Percentiles rank a stretch among this genome's conserved stretches.
These are phyloP conservation scores for Acacia pycnantha DNA, from an alignment of 331 rosid species.

Conservation along the genomic window DNA sequence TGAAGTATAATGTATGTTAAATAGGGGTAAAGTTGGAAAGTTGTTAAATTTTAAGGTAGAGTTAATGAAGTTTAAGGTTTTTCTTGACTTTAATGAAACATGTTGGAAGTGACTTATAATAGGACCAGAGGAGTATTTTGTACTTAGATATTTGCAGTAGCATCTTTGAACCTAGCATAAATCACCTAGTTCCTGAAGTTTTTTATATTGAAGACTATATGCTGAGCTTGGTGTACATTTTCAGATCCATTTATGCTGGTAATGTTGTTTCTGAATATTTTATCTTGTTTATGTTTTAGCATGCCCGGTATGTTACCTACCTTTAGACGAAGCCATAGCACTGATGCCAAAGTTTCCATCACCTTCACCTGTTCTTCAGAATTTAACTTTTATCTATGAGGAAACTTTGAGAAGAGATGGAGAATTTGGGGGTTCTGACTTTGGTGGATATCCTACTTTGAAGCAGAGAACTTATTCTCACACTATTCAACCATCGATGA, in stretches of 20 bases:
- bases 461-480: slow-evolving; percentile 71
- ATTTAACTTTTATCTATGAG: slow-evolving; percentile 62
- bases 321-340: slow-evolving; percentile 84
- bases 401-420: slow-evolving; percentile 63
- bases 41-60: too few species aligned
- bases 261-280: slow-evolving; percentile 26
- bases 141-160: background rate
- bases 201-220: background rate
- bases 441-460: slow-evolving; percentile 94
- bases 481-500: slow-evolving; percentile 75
- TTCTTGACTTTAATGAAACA: too few species aligned
- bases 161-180: background rate
- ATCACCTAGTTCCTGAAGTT: background rate
- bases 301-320: slow-evolving; percentile 95
- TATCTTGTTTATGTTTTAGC: slow-evolving; percentile 51
- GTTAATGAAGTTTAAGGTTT: too few species aligned
- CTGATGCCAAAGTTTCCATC: slow-evolving; percentile 81
- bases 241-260: slow-evolving; percentile 1
- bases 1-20: too few species aligned
- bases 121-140: background rate
- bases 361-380: slow-evolving; percentile 70
- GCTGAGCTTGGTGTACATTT: background rate
- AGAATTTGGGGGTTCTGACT: slow-evolving; percentile 91
- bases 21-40: too few species aligned
- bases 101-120: too few species aligned